Conservation (phyloP, 2,329 filamentous ascomycete genomes). For the Cercospora janseana region DNA sequence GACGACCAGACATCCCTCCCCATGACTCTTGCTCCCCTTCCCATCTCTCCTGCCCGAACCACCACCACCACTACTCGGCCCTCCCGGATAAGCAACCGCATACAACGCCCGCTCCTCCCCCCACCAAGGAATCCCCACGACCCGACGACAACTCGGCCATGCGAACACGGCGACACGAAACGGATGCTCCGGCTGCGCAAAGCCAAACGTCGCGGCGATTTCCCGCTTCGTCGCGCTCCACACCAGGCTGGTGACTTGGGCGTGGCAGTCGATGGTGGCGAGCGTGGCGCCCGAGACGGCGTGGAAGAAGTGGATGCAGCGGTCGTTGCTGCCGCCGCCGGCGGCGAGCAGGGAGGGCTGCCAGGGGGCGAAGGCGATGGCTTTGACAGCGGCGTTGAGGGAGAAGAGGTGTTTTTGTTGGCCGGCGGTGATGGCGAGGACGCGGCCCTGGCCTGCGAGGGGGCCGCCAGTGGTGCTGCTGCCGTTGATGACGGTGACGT, state of each 20-base stretch:
- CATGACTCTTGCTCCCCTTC: slow-evolving; percentile 35
- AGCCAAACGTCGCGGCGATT: slow-evolving; percentile 91
- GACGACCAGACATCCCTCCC: slow-evolving; percentile 84
- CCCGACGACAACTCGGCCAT: slow-evolving; percentile 86
- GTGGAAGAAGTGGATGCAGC: slow-evolving; percentile 94
- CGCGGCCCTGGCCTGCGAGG: slow-evolving; percentile 33
- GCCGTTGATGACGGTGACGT: slow-evolving; percentile 24
- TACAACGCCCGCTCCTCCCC: slow-evolving; percentile 76
- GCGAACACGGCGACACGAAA: slow-evolving; percentile 89
- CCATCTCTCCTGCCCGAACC: too few relatives aligned
- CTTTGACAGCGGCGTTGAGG: slow-evolving; percentile 89
- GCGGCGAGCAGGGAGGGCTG: slow-evolving; percentile 82
- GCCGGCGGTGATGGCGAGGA: slow-evolving; percentile 33
- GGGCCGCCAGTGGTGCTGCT: slow-evolving; percentile 4
- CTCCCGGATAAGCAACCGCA: slow-evolving; percentile 79
- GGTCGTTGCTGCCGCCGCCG: slow-evolving; percentile 89
- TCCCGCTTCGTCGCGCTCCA: slow-evolving; percentile 74
- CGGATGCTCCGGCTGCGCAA: slow-evolving; percentile 83
- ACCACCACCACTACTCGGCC: slow-evolving; percentile 48
- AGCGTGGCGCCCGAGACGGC: slow-evolving; percentile 77
- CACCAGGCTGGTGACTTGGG: slow-evolving; percentile 88
- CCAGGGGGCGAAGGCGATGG: slow-evolving; percentile 96
- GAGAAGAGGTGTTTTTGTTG: slow-evolving; percentile 68
- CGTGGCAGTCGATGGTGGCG: slow-evolving; percentile 85
- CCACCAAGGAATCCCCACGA: slow-evolving; percentile 82